Conservation (phyloP, 352 stramenopile genomes). For the Thalassiosira hispida region DNA sequence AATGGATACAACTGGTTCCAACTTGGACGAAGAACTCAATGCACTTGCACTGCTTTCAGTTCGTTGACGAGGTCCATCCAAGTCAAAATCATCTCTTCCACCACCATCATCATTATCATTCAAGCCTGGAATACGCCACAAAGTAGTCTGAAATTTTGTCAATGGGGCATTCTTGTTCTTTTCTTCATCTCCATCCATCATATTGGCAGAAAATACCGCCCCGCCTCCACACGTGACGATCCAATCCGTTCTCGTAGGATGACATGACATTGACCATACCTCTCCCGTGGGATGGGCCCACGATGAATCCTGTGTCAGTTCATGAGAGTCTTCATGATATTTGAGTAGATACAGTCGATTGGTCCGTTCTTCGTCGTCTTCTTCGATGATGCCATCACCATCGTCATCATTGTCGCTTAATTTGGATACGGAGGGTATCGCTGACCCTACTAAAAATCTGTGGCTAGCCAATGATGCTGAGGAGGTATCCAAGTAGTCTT, state of each 20-base stretch:
- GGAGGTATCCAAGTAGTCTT: slow-evolving; percentile 16
- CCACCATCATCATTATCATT: background rate
- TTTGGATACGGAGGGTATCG: slow-evolving; percentile 45
- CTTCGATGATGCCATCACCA: slow-evolving; percentile 21
- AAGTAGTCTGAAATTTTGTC: slow-evolving; percentile 36
- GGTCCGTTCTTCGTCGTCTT: slow-evolving; percentile 36
- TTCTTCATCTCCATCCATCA: slow-evolving; percentile 7
- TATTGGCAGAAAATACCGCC: slow-evolving; percentile 17
- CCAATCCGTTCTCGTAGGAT: slow-evolving; percentile 32
- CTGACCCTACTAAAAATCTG: slow-evolving; percentile 43
- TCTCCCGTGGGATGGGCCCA: slow-evolving; percentile 51
- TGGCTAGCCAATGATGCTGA: slow-evolving; percentile 20
- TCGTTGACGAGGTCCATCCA: slow-evolving; percentile 10
- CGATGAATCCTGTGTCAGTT: slow-evolving; percentile 38
- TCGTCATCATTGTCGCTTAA: slow-evolving; percentile 1
- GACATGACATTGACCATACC: slow-evolving; percentile 43
- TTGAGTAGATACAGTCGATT: slow-evolving; percentile 50
- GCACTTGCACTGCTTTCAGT: background rate
- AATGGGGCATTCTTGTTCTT: slow-evolving; percentile 24
- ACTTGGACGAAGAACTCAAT: slow-evolving; percentile 13
- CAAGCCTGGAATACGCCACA: slow-evolving; percentile 35
- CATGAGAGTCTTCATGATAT: slow-evolving; percentile 60
- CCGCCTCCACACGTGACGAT: slow-evolving; percentile 44
- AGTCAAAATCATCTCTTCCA: background rate
- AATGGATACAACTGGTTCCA: slow-evolving; percentile 27